Percentiles rank a stretch among this genome's conserved stretches.
Evolutionary conservation across 169 alveolate species (phyloP).

Genomic region (Miamiensis avidus): DNA sequence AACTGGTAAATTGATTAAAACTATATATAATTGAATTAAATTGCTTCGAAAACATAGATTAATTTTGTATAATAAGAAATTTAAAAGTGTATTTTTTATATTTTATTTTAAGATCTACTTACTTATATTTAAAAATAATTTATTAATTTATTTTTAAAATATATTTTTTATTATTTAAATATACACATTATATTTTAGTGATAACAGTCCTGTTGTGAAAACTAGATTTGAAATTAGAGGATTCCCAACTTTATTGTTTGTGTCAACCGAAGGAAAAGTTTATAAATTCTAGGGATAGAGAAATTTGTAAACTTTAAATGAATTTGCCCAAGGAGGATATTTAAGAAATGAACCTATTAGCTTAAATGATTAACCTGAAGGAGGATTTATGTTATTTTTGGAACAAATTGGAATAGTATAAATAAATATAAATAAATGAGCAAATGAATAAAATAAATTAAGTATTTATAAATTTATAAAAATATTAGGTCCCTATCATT

Average conservation of each 20-base stretch:
- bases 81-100: too few relatives aligned
- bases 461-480: neutral
- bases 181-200: neutral
- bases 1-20: conserved; percentile 23
- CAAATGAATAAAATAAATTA: too few relatives aligned
- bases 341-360: neutral
- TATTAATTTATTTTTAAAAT: too few relatives aligned
- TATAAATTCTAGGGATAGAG: neutral
- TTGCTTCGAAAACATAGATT: too few relatives aligned
- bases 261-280: neutral
- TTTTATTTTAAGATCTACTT: too few relatives aligned
- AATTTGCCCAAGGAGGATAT: neutral
- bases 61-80: too few relatives aligned
- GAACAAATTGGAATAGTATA: neutral
- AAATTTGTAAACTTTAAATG: neutral
- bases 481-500: neutral
- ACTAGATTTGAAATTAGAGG: neutral
- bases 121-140: too few relatives aligned
- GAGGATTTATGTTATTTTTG: neutral
- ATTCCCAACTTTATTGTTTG: neutral
- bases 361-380: neutral
- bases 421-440: too few relatives aligned
- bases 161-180: too few relatives aligned
- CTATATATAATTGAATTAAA: neutral
- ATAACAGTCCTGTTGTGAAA: neutral